These are phyloP conservation scores for Crithidia brevicula DNA, from an alignment of 208 protist genomes.

Conservation along the genomic window DNA sequence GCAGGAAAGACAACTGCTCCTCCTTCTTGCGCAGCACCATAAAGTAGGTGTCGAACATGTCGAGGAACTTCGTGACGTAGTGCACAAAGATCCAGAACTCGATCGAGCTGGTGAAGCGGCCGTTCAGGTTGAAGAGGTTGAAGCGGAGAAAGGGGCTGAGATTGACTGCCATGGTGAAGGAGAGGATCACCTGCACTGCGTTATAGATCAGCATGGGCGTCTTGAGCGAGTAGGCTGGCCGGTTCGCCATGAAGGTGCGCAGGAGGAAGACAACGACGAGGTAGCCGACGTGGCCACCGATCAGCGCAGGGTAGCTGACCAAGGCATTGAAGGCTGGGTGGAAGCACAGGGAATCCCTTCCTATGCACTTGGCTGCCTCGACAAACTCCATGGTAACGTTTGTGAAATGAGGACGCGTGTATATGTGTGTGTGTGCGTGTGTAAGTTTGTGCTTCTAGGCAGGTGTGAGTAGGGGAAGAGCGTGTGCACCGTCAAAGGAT, in stretches of 20 bases:
- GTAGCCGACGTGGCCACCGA: conserved; percentile 68
- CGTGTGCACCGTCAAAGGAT: too few species aligned
- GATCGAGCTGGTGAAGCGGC: conserved; percentile 59
- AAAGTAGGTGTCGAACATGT: conserved; percentile 91
- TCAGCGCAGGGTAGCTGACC: conserved; percentile 58
- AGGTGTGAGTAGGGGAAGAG: too few species aligned
- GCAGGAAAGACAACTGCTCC: conserved; percentile 88
- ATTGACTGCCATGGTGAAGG: conserved; percentile 77
- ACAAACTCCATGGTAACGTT: conserved; percentile 9
- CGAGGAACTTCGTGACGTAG: conserved; percentile 88
- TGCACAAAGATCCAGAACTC: conserved; percentile 91
- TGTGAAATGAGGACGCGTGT: background rate
- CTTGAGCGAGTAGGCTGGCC: conserved; percentile 46
- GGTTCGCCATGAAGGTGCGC: conserved; percentile 57
- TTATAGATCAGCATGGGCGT: conserved; percentile 89
- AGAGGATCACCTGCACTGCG: conserved; percentile 72
- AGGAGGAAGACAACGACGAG: conserved; percentile 56
- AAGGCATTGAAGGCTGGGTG: conserved; percentile 56
- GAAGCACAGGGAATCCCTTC: conserved; percentile 74
- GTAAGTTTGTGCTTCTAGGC: too few species aligned
- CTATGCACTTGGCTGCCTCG: conserved; percentile 35
- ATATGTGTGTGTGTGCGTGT: background rate
- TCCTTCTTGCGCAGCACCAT: conserved; percentile 91
- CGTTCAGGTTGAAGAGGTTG: conserved; percentile 81
- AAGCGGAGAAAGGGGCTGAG: conserved; percentile 51